Base-by-base conservation (phyloP, 768 basidiomycete genomes). In the Leucosporidium scottii region DNA sequence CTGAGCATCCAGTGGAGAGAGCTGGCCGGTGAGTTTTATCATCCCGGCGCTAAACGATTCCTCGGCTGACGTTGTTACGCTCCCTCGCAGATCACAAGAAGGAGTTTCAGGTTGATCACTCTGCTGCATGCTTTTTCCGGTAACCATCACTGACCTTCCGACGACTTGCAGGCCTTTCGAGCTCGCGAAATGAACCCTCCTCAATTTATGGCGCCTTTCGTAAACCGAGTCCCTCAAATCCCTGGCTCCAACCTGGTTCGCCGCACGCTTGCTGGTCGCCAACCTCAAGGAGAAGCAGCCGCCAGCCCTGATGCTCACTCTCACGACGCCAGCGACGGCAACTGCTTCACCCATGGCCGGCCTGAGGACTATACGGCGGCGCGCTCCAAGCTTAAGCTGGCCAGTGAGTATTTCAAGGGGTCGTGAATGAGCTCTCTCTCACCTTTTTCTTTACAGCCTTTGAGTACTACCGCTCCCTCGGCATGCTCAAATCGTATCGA, bases 401-500 rank as follows among this genome's bases (percentile, higher is more conserved):
- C 94, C 2, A 73, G 66, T 71, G 36, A 25, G 66, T 49, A 2
- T 12, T 9, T 25, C 21, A 9, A 0, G 34, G 8, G 3, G 5
- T 2, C 91, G 94, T 75, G 87, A 5, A 31, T 5, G 7, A 8
- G 20, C 3, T 18, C 9, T 27, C 28, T 4, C 56, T 61, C 25
- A 60, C 13, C 30, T 10, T 20, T 1, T 0, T 31, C 15, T 21
- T 15, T 13, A 4, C 58, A 65, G 65, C 72, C 0, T 68, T 69
- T 67, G 67, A 69, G n/a, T 71, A 87, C 76, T 94, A 98, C 74
- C 89, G 91, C 23, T 87, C 84, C 15, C 80, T 96, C 27, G 92
- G 94, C 76, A 79, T 87, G 61, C 81, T 99, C 68, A 89, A 91
- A 73, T 91, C 91, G 75, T 99, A 94, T 78, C 83, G 91, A 87